A percentile compares a stretch with the other conserved stretches of the same genome.
Conservation (phyloP, 495 filamentous ascomycete genomes). For the Xylaria telfairii region DNA sequence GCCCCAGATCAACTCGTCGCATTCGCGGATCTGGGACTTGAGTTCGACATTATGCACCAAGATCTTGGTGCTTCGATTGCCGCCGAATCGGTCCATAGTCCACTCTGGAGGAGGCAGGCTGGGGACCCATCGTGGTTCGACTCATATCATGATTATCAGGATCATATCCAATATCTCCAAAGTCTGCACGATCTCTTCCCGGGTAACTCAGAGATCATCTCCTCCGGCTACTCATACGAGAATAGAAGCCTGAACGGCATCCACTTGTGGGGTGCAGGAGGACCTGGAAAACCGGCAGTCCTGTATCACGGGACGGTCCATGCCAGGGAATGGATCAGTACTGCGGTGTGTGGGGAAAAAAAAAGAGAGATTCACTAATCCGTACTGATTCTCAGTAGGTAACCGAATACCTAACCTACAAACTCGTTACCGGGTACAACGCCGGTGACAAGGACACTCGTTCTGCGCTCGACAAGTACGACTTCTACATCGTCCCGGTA, state of each 20-base stretch:
- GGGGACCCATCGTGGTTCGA: constrained; percentile 51
- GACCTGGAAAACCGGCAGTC: constrained; percentile 53
- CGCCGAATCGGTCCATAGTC: constrained; percentile 35
- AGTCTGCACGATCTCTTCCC: constrained; percentile 49
- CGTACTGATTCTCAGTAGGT: constrained; percentile 30
- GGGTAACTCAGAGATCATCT: constrained; percentile 51
- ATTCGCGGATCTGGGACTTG: constrained; percentile 43
- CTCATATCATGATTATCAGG: constrained; percentile 52
- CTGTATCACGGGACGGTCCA: constrained; percentile 59
- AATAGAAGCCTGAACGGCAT: constrained; percentile 55
- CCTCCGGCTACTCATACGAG: constrained; percentile 50
- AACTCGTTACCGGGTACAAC: constrained; percentile 48
- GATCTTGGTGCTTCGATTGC: constrained; percentile 51
- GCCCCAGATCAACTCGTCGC: constrained; percentile 40
- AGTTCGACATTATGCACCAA: constrained; percentile 49
- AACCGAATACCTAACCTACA: constrained; percentile 52
- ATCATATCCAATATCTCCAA: constrained; percentile 52
- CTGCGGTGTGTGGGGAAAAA: constrained; percentile 34
- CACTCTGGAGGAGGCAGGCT: constrained; percentile 22
- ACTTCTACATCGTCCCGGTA: constrained; percentile 59
- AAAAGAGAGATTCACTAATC: background rate
- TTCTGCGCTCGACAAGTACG: constrained; percentile 52
- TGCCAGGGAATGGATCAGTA: constrained; percentile 61
- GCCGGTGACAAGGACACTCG: constrained; percentile 40
- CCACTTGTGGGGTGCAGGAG: constrained; percentile 53